These are phyloP conservation scores for Saccharomycopsis schoenii DNA, from an alignment of 805 yeast genomes.

Conservation along the genomic window DNA sequence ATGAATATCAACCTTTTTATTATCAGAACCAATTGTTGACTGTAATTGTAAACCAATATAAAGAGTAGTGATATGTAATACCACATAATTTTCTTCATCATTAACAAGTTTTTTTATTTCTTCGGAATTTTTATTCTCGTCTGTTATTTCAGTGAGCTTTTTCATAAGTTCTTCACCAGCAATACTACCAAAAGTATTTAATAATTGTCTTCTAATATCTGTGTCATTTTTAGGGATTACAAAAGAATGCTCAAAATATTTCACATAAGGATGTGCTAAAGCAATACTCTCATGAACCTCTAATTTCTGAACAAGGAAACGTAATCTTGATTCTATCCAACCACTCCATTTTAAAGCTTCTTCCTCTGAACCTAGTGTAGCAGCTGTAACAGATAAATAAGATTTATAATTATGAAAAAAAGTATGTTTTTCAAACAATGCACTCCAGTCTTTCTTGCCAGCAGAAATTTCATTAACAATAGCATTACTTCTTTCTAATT, in stretches of 20 bases:
- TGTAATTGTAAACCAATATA: constrained; percentile 63
- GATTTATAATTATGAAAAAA: constrained; percentile 80
- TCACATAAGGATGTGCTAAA: constrained; percentile 84
- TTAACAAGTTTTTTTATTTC: constrained; percentile 21
- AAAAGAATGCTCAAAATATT: constrained; percentile 53
- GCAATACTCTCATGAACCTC: constrained; percentile 69
- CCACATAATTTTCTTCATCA: constrained; percentile 11
- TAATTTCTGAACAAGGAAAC: constrained; percentile 73
- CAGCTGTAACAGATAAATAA: constrained; percentile 73
- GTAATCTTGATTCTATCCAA: constrained; percentile 77
- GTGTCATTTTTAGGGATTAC: constrained; percentile 32
- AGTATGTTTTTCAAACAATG: constrained; percentile 65
- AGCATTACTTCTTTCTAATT: constrained; percentile 65
- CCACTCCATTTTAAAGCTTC: constrained; percentile 91
- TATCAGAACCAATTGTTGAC: constrained; percentile 23
- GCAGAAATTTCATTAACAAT: constrained; percentile 57
- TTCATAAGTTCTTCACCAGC: constrained; percentile 39
- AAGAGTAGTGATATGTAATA: constrained; percentile 41
- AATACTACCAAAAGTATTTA: constrained; percentile 53
- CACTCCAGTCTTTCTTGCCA: constrained; percentile 64
- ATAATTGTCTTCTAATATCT: constrained; percentile 46
- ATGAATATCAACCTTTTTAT: constrained; percentile 68
- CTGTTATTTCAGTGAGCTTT: constrained; percentile 27
- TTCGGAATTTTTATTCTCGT: constrained; percentile 28
- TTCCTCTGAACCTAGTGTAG: constrained; percentile 63